Percentiles rank a stretch among this genome's conserved stretches.
Evolutionary conservation across 179 eudicot species (phyloP).

Genomic region (Patellifolia procumbens): DNA sequence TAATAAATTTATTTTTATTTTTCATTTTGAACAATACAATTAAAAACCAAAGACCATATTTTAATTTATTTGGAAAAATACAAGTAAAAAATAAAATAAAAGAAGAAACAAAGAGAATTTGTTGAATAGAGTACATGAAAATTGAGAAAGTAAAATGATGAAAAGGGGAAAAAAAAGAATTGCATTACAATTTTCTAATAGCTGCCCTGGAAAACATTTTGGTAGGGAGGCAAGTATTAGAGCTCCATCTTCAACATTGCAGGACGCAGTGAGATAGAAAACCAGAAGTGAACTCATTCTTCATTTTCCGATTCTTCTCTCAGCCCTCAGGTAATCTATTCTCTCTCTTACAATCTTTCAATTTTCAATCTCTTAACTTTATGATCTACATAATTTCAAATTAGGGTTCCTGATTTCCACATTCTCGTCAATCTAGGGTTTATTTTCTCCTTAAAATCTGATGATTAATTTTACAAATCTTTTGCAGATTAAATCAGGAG

Average conservation of each 20-base stretch:
- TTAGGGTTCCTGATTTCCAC: constrained; percentile 30
- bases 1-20: too few relatives aligned
- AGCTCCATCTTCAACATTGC: constrained; percentile 12
- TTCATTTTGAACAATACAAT: too few relatives aligned
- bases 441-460: neutral
- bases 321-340: constrained; percentile 9
- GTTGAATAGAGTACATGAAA: too few relatives aligned
- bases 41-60: too few relatives aligned
- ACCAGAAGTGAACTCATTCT: neutral
- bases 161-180: too few relatives aligned
- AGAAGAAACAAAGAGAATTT: too few relatives aligned
- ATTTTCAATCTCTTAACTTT: neutral
- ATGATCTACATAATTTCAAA: neutral
- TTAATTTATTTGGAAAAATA: too few relatives aligned
- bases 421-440: constrained; percentile 19
- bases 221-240: neutral
- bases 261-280: neutral
- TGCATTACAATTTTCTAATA: too few relatives aligned
- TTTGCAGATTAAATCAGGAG: constrained; percentile 18
- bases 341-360: neutral
- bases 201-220: neutral
- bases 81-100: too few relatives aligned
- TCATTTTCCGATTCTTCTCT: constrained; percentile 5
- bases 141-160: too few relatives aligned
- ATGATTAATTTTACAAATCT: neutral